Conservation (phyloP, 2,329 filamentous ascomycete genomes). For the Cladosporium sp. region DNA sequence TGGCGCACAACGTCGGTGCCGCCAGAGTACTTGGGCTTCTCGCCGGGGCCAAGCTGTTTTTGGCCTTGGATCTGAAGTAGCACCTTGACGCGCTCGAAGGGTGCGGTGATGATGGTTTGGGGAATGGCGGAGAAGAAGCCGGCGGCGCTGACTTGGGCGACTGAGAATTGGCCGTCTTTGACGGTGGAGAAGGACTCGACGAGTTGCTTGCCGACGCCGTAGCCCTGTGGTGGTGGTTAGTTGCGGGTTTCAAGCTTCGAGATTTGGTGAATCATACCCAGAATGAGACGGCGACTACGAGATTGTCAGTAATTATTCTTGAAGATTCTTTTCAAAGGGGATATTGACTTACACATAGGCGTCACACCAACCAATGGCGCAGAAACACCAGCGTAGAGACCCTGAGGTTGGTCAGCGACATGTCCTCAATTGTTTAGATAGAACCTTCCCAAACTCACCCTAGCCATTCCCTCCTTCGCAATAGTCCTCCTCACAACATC, state of each 20-base stretch:
- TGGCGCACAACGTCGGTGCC: conserved; percentile 88
- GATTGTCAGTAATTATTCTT: neutral
- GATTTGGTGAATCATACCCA: conserved; percentile 50
- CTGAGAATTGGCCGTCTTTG: conserved; percentile 70
- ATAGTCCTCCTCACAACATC: conserved; percentile 90
- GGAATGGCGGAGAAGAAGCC: conserved; percentile 98
- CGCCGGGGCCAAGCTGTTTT: conserved; percentile 77
- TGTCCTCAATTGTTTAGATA: neutral
- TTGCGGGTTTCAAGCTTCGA: neutral
- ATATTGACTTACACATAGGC: conserved; percentile 84
- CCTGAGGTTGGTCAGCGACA: conserved; percentile 47
- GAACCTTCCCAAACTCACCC: conserved; percentile 40
- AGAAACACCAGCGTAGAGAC: conserved; percentile 94
- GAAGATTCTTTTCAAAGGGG: neutral
- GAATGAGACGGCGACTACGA: conserved; percentile 64
- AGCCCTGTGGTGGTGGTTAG: conserved; percentile 62
- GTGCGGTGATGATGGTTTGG: conserved; percentile 97
- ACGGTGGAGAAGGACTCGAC: conserved; percentile 68
- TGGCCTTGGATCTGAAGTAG: conserved; percentile 97
- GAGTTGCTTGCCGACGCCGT: conserved; percentile 90
- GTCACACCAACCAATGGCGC: conserved; percentile 94
- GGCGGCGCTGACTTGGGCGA: conserved; percentile 84
- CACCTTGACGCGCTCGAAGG: conserved; percentile 98
- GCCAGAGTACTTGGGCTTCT: conserved; percentile 89
- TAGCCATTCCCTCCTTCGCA: conserved; percentile 75